Evolutionary conservation across 352 stramenopile genomes (phyloP), one percentile per base, ranked within the genome.

Genomic region (Peronospora belbahrii): DNA sequence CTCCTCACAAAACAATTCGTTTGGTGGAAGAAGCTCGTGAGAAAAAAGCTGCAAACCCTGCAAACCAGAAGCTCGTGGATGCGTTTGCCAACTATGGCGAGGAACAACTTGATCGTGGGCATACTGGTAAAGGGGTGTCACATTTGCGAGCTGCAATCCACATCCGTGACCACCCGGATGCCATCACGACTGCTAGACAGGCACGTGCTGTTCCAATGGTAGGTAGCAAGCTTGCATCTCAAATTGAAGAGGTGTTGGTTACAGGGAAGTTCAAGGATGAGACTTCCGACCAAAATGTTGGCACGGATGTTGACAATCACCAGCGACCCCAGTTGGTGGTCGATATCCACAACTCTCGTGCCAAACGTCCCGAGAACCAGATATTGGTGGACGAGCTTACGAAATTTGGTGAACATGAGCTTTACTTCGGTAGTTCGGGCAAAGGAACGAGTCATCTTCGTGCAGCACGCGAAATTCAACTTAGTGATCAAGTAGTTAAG

Each of bases 41-140:
- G 15, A 36, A 61, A 25, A 76, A 72, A 11, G 75, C 72, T 1
- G 38, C 25, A 3, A 70, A 74, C 11, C 10, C 56, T 2, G 67
- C 63, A 1, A 90, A 90, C 54, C 78, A 90, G 31, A 83, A 84
- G 52, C 70, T 90, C 13, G 75, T 88, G 22, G 69, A 90, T 45
- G 78, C 70, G 5, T 88, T 90, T 41, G 50, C 69, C 1, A 62
- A 70, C 13, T 90, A 88, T 27, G 78, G 72, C 10, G 67, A 76
- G 42, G 35, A 66, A 2, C 75, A 90, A 34, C 52, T 86, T 0
- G 53, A 77, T 22, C 61, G 43, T 4, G 78, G 78, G 1, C 78
- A 90, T 55, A 88, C 78, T 4, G 78, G 78, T 46, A 88, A 90
- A 44, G 78, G 74, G 7, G 67, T 83, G 9, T 74, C 73, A 2